Conservation (phyloP, 2,329 filamentous ascomycete species). For the Colletotrichum chlorophyti region DNA sequence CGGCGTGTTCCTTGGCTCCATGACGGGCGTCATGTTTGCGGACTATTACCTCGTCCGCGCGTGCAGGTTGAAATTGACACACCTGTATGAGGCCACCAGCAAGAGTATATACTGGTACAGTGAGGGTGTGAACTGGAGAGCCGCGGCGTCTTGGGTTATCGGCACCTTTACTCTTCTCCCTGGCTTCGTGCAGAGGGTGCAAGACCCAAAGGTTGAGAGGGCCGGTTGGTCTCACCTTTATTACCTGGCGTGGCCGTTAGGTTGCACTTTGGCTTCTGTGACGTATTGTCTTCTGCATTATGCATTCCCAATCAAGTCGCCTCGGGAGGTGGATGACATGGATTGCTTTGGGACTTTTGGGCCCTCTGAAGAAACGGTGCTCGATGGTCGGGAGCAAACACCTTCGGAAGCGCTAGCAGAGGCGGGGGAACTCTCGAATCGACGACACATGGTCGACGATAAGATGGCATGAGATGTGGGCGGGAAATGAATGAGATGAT, state of each 20-base stretch:
- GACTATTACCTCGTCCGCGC: conserved; percentile 43
- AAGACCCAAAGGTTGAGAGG: conserved; percentile 22
- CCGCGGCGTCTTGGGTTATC: conserved; percentile 29
- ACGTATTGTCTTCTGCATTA: conserved; percentile 31
- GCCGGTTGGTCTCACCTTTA: conserved; percentile 37
- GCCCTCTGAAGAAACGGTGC: conserved; percentile 4
- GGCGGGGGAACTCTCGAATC: neutral
- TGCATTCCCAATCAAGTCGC: conserved; percentile 31
- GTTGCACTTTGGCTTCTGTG: conserved; percentile 29
- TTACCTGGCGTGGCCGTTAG: conserved; percentile 35
- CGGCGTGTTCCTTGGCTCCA: conserved; percentile 42
- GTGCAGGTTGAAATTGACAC: conserved; percentile 42
- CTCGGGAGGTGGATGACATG: conserved; percentile 31
- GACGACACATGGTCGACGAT: neutral
- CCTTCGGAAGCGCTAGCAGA: neutral
- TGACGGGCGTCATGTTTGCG: conserved; percentile 44
- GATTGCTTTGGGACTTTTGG: conserved; percentile 38
- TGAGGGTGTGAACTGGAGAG: conserved; percentile 33
- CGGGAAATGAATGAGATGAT: neutral
- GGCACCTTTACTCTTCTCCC: conserved; percentile 33
- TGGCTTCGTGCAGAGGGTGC: conserved; percentile 33
- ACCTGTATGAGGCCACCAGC: conserved; percentile 36
- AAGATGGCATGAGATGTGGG: conserved; percentile 1
- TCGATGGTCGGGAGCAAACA: neutral
- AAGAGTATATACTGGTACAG: conserved; percentile 34